Percentiles rank a stretch among this genome's conserved stretches.
These are phyloP conservation scores for Pestalotiopsis sp. DNA, from an alignment of 2,329 filamentous ascomycete genomes.

Conservation along the genomic window DNA sequence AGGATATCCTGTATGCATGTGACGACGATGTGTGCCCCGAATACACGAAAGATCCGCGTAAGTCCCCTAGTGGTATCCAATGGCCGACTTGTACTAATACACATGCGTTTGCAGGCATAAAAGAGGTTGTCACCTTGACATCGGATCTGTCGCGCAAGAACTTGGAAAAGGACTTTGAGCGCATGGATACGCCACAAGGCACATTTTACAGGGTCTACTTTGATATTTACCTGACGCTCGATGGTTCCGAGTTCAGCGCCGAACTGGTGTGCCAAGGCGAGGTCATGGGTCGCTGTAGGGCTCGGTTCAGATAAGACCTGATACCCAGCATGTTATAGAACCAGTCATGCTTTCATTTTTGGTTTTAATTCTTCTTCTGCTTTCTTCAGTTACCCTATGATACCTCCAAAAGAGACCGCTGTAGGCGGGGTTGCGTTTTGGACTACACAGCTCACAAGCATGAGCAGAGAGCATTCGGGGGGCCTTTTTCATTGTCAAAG, in stretches of 20 bases:
- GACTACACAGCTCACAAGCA: slow-evolving; percentile 1
- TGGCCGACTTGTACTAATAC: slow-evolving; percentile 29
- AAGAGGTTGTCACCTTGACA: slow-evolving; percentile 96
- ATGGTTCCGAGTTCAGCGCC: slow-evolving; percentile 96
- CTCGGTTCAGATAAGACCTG: slow-evolving; percentile 70
- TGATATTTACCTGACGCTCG: slow-evolving; percentile 86
- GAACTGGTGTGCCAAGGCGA: slow-evolving; percentile 99
- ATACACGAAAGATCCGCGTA: slow-evolving; percentile 98
- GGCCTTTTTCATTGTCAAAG: not conserved
- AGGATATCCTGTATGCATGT: slow-evolving; percentile 96
- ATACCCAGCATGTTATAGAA: not conserved
- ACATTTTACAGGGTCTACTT: slow-evolving; percentile 88
- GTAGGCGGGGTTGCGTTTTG: slow-evolving; percentile 1
- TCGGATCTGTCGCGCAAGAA: slow-evolving; percentile 98
- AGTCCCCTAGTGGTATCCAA: slow-evolving; percentile 47
- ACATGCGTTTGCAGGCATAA: slow-evolving; percentile 70
- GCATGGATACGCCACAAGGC: slow-evolving; percentile 98
- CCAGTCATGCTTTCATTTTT: slow-evolving; percentile 2
- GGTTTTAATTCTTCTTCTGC: slow-evolving; percentile 6
- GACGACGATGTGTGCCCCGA: slow-evolving; percentile 98
- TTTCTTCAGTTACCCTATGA: slow-evolving; percentile 15
- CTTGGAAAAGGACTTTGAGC: slow-evolving; percentile 97
- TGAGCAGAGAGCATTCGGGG: not conserved
- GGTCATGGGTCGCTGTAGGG: slow-evolving; percentile 96
- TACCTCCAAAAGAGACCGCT: slow-evolving; percentile 18